Evolutionary conservation across 352 stramenopile genomes (phyloP), one percentile per base, ranked within the genome.

Genomic region (Globisporangium spinosum): DNA sequence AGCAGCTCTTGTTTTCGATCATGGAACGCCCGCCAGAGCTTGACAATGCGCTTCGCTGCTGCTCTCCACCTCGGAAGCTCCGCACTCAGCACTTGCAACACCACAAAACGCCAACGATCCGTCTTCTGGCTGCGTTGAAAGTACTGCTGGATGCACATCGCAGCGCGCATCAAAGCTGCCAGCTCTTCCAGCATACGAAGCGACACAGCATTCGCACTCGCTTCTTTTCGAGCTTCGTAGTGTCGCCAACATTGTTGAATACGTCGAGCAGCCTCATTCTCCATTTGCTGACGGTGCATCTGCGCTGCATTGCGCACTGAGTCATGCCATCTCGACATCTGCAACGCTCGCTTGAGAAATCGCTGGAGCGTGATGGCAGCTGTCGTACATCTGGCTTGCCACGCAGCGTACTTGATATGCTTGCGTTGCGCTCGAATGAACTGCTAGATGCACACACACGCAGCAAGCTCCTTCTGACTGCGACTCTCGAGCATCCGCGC

Each of bases 91-190:
- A 88, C 49, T 8, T 43, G 38, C 49, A 53, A n/a, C 0, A 79
- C 3, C 12, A 87, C n/a, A 7, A 56, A 32, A 1, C 66, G 57
- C 80, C 80, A 89, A 0, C 20, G 68, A 65, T 88, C 77, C n/a
- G 12, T 27, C 29, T 59, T 29, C n/a, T 13, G 17, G 5, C 1
- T 15, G 23, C 43, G 59, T n/a, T 65, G 76, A 29, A 75, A 72
- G 55, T 77, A 76, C 20, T 76, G 76, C 64, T 90, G 80, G 25
- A 90, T 79, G 1, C 25, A 68, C 4, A 76, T 47, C 1, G 72
- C 72, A 9, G 78, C 75, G 4, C 35, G 68, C 1, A 85, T 38
- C 47, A 77, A 40, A 2, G 56, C 47, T 9, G 62, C 54, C 6
- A 84, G 58, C 49, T 74, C 58, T n/a, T 68, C 13, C 13, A 71